Percentiles rank a stretch among this genome's conserved stretches.
phyloP scores from a whole-genome alignment of 257 asterid genomes.

The Fraxinus quadrangulata region DNA sequence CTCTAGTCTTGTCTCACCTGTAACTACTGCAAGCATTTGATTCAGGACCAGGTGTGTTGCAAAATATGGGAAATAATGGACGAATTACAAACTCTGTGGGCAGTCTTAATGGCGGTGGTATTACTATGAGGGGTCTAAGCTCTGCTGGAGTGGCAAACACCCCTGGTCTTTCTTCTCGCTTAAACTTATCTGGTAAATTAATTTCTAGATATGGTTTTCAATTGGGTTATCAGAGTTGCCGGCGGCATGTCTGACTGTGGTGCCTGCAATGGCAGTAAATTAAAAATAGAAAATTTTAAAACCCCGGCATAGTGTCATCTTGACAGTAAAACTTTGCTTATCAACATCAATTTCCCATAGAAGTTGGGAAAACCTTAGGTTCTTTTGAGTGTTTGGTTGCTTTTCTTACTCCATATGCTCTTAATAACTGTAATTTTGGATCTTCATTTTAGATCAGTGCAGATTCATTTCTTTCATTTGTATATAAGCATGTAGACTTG shows the following conservation, averaged over 20 bases:
- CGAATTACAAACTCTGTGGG: constrained; percentile 63
- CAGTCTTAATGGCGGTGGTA: constrained; percentile 67
- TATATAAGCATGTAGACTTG: neutral
- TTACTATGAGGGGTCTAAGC: constrained; percentile 57
- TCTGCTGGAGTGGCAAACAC: constrained; percentile 64
- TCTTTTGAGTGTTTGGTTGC: neutral
- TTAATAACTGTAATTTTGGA: constrained; percentile 3
- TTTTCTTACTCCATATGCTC: constrained; percentile 9
- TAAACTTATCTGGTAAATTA: constrained; percentile 59
- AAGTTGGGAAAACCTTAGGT: neutral
- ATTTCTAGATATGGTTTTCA: constrained; percentile 6
- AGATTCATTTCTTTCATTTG: constrained; percentile 1
- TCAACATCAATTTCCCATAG: neutral
- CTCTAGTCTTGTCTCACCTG: constrained; percentile 31
- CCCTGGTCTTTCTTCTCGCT: constrained; percentile 76
- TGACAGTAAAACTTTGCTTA: constrained; percentile 5
- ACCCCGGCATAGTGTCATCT: constrained; percentile 46
- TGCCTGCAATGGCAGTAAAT: constrained; percentile 3
- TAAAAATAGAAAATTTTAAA: constrained; percentile 30
- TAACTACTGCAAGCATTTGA: constrained; percentile 36
- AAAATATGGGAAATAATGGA: constrained; percentile 69
- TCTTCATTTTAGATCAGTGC: constrained; percentile 1
- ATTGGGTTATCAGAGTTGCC: neutral
- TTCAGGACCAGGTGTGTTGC: constrained; percentile 64
- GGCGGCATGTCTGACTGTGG: constrained; percentile 10